Evolutionary conservation across 2,329 filamentous ascomycete genomes (phyloP).

Genomic region (Sordariomycetes sp.): DNA sequence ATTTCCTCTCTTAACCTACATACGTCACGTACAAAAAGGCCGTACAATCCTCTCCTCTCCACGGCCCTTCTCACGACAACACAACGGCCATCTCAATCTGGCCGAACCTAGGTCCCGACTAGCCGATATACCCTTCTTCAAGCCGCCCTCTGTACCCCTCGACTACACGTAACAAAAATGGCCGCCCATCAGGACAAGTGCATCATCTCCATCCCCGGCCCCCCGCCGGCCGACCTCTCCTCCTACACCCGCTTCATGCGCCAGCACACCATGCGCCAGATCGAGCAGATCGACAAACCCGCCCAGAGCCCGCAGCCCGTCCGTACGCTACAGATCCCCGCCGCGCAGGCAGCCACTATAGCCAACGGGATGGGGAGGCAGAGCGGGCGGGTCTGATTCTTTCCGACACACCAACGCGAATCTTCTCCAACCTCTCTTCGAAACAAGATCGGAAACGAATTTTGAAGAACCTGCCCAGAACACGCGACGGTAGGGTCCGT

Average conservation of each 20-base stretch:
- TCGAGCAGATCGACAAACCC: constrained; percentile 38
- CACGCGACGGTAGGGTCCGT: background rate
- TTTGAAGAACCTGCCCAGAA: background rate
- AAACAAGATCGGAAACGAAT: no score
- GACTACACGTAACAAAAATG: background rate
- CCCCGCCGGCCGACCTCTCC: constrained; percentile 11
- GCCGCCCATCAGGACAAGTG: constrained; percentile 1
- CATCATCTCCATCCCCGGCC: background rate
- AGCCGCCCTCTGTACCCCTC: background rate
- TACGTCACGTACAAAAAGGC: no score
- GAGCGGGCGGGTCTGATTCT: background rate
- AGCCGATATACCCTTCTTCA: background rate
- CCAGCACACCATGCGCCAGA: constrained; percentile 51
- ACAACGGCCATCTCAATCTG: no score
- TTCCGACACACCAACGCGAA: background rate
- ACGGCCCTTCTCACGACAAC: no score
- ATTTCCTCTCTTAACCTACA: no score
- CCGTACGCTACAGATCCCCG: background rate
- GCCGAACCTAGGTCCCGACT: background rate
- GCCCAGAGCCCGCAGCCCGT: background rate
- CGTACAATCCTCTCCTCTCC: no score
- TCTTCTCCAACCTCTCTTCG: background rate
- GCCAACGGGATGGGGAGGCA: background rate
- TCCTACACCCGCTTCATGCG: constrained; percentile 48
- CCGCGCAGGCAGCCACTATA: background rate